A percentile compares a stretch with the other conserved stretches of the same genome.
These are phyloP conservation scores for Cytidiella melzeri DNA, from an alignment of 768 basidiomycete genomes.

Conservation along the genomic window DNA sequence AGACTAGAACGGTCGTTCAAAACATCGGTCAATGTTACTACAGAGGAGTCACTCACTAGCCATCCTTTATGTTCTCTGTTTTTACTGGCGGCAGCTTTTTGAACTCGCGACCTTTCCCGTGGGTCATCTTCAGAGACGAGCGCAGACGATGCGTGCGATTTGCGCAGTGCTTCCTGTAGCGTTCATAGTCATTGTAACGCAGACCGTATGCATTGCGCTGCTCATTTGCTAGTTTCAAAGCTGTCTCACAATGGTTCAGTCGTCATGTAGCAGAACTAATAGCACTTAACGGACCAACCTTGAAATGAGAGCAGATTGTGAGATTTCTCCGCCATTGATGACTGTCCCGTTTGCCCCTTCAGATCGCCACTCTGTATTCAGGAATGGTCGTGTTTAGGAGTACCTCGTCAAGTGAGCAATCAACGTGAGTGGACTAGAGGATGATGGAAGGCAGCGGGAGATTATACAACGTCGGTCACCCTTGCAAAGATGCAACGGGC, in stretches of 20 bases:
- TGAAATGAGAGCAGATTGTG: conserved; percentile 28
- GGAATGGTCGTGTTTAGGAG: too few relatives aligned
- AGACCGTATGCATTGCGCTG: conserved; percentile 89
- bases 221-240: conserved; percentile 78
- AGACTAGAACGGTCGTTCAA: conserved; percentile 39
- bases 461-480: not conserved
- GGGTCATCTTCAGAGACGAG: conserved; percentile 76
- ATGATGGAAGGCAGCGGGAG: conserved; percentile 11
- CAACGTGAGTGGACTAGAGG: not conserved
- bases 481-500: not conserved
- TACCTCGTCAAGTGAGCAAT: not conserved
- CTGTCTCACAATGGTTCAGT: conserved; percentile 32
- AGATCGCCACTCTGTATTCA: too few relatives aligned
- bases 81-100: conserved; percentile 71
- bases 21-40: not conserved
- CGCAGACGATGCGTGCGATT: conserved; percentile 87
- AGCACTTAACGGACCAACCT: too few relatives aligned
- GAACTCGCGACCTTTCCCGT: conserved; percentile 87
- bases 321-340: not conserved
- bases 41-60: conserved; percentile 57
- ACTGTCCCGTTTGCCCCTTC: too few relatives aligned
- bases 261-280: too few relatives aligned
- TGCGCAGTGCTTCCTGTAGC: conserved; percentile 90
- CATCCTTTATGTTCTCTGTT: conserved; percentile 69
- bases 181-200: conserved; percentile 80